Evolutionary conservation across 176 grass and related monocot genomes (phyloP).

Genomic region (Oryza meridionalis): DNA sequence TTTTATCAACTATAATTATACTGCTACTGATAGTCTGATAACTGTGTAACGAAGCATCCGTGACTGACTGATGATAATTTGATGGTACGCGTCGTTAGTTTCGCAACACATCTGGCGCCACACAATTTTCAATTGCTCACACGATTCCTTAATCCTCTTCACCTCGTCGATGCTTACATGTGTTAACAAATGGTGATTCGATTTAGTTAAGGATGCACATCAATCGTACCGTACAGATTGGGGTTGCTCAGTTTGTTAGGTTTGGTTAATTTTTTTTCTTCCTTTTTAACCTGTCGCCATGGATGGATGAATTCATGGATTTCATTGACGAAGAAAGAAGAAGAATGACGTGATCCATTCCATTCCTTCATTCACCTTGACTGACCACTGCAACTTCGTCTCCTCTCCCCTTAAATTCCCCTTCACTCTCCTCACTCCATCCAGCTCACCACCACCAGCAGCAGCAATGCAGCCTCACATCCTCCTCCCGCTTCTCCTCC

Average conservation of each 20-base stretch:
- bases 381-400: neutral
- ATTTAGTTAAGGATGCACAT: neutral
- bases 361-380: neutral
- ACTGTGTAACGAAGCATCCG: neutral
- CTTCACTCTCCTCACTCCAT: slow-evolving; percentile 12
- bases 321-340: neutral
- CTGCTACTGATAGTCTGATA: neutral
- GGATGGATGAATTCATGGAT: neutral
- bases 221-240: neutral
- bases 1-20: neutral
- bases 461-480: slow-evolving; percentile 38
- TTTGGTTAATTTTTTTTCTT: neutral
- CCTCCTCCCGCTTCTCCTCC: slow-evolving; percentile 17
- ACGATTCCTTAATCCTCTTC: neutral
- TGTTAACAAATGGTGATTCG: neutral
- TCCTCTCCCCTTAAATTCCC: neutral
- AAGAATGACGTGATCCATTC: neutral
- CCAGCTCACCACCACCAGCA: neutral
- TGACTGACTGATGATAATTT: neutral
- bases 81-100: neutral
- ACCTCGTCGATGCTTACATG: neutral
- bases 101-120: slow-evolving; percentile 31
- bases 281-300: neutral
- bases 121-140: neutral
- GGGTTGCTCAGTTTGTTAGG: neutral